Percentiles rank a stretch among this genome's conserved stretches.
phyloP scores from a whole-genome alignment of 2,329 filamentous ascomycete genomes.

The Fusarium sp. region DNA sequence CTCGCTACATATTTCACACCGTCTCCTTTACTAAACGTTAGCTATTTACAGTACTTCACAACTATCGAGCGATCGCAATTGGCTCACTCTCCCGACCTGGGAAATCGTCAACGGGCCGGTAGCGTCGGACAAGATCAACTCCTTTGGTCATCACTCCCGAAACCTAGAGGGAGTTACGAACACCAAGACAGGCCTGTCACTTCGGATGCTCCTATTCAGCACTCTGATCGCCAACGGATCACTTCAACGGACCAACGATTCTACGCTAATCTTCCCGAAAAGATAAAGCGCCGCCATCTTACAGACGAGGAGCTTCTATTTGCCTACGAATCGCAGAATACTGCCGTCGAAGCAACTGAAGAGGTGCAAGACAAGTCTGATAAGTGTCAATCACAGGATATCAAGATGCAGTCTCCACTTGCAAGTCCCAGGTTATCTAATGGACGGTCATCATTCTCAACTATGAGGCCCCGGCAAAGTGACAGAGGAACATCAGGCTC shows the following conservation, averaged over 20 bases:
- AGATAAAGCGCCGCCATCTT: constrained; percentile 77
- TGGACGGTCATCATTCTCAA: constrained; percentile 39
- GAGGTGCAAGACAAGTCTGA: constrained; percentile 33
- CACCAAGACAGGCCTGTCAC: constrained; percentile 33
- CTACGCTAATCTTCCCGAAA: constrained; percentile 78
- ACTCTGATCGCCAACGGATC: constrained; percentile 48
- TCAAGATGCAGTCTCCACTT: constrained; percentile 42
- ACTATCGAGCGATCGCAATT: constrained; percentile 77
- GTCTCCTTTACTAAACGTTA: constrained; percentile 35
- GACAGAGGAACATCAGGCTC: constrained; percentile 34
- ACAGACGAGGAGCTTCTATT: constrained; percentile 78
- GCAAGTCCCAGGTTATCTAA: constrained; percentile 41
- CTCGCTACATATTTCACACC: constrained; percentile 3
- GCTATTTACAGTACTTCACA: constrained; percentile 73
- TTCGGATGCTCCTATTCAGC: constrained; percentile 33
- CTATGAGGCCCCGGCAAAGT: constrained; percentile 44
- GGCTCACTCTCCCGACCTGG: constrained; percentile 58
- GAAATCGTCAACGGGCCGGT: constrained; percentile 28
- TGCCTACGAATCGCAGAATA: constrained; percentile 52
- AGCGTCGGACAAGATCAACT: constrained; percentile 39
- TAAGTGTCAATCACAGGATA: constrained; percentile 43
- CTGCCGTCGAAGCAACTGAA: constrained; percentile 55
- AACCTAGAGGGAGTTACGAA: constrained; percentile 31
- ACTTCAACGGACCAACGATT: constrained; percentile 72
- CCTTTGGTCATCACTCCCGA: constrained; percentile 25